Conservation (phyloP, 306 rosid genomes). For the Mimosa bimucronata region DNA sequence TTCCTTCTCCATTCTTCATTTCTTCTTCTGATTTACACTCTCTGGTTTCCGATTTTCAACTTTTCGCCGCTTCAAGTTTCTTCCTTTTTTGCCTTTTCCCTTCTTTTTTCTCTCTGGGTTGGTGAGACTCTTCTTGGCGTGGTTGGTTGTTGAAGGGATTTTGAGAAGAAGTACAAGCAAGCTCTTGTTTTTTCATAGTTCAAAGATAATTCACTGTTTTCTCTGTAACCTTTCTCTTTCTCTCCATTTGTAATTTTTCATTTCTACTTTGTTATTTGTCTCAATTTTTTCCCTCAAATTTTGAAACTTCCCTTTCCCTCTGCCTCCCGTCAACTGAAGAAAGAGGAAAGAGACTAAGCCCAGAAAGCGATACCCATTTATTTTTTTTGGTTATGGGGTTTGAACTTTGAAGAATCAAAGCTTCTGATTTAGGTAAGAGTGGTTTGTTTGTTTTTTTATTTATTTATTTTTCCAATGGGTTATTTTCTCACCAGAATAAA, state of each 20-base stretch:
- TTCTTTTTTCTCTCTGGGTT: not conserved
- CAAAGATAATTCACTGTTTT: not conserved
- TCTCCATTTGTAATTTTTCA: constrained; percentile 21
- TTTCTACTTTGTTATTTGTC: constrained; percentile 18
- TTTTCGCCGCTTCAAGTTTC: not conserved
- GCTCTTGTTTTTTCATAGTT: constrained; percentile 9
- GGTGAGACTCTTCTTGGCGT: not conserved
- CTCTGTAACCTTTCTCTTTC: not conserved
- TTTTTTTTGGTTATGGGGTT: constrained; percentile 21
- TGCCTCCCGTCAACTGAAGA: constrained; percentile 53
- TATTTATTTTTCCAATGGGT: too few species aligned
- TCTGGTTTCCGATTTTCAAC: constrained; percentile 6
- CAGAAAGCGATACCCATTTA: constrained; percentile 41
- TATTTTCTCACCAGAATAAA: constrained; percentile 7
- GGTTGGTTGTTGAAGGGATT: not conserved
- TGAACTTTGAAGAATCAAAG: constrained; percentile 32
- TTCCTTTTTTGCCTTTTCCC: not conserved
- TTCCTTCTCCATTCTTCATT: not conserved
- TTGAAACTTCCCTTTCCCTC: constrained; percentile 38
- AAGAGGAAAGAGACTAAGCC: constrained; percentile 25
- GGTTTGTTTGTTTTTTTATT: not conserved
- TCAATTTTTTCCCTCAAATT: constrained; percentile 31
- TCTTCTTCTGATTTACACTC: not conserved
- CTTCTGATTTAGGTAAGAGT: constrained; percentile 51
- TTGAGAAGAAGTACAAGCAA: not conserved